Evolutionary conservation across 306 rosid species (phyloP), one percentile per base, ranked within the genome.

Genomic region (Acacia confusa): DNA sequence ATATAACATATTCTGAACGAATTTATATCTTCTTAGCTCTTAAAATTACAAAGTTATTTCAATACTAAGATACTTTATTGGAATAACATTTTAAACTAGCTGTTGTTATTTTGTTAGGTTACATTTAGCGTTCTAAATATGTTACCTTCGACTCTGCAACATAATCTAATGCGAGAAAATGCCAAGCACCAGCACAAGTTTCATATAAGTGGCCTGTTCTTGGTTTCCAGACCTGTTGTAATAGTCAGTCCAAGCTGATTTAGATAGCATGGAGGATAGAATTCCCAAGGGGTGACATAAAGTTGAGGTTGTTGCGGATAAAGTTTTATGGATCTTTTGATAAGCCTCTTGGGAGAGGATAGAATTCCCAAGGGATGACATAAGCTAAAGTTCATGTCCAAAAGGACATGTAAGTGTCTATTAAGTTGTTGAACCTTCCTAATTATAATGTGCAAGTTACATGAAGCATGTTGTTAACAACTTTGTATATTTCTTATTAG

Each of bases 241-340:
- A 38, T 74, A 82, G 63, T 28, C 58, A 6, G 70, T 72, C n/a
- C n/a, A 15, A 61, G 7, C 68, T 61, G 16, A 55, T 67, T 44
- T 32, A 48, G 63, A 32, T 34, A 19, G 22, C 44, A 83, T 86
- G 89, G 89, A 85, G 50, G 90, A 89, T 88, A 57, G n/a, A n/a
- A n/a, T n/a, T n/a, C n/a, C n/a, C n/a, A n/a, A n/a, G n/a, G n/a
- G n/a, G n/a, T n/a, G n/a, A n/a, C n/a, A n/a, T n/a, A n/a, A n/a
- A n/a, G n/a, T n/a, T n/a, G n/a, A n/a, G n/a, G n/a, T n/a, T n/a
- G n/a, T n/a, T n/a, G n/a, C n/a, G n/a, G n/a, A n/a, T n/a, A n/a
- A n/a, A n/a, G n/a, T n/a, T n/a, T n/a, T n/a, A n/a, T n/a, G n/a
- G n/a, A n/a, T n/a, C n/a, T n/a, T n/a, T n/a, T n/a, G n/a, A n/a